Base-by-base conservation (phyloP, 768 basidiomycete species). In the Dacryopinax spathularia region DNA sequence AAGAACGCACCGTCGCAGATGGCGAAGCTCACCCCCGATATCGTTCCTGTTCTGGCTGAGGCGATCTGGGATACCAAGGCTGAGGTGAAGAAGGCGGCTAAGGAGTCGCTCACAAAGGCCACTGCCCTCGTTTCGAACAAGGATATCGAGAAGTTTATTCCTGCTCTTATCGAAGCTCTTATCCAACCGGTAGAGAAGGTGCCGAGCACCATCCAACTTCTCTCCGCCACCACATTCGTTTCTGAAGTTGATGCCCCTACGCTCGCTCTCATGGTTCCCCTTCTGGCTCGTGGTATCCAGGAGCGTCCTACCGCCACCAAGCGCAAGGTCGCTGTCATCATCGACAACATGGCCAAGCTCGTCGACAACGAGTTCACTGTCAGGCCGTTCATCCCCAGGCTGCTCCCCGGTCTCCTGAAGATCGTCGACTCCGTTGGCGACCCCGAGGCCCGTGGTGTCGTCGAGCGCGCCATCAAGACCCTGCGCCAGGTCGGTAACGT, bases 151-250 rank as follows among this genome's bases (percentile, higher is more conserved):
- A 76, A 77, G 70, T 75, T 79, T 80, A 91, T 98, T 82, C 91
- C 91, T 70, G 94, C 94, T 75, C 85, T 99, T 72, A 94, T 97
- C 77, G 92, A 95, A 76, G 88, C 91, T 75, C 81, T 98, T 73
- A 92, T 97, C 79, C 94, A 99, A 82, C 96, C 96, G 71, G 92
- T 96, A 68, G 95, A 99, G 81, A 96, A 99, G 85, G 94, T 97
- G 64, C 89, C 94, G 71, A 87, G 85, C 71, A 96, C 93, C 72
- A 90, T 97, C 71, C 82, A 82, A 67, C 88, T 95, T 78, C 91
- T 96, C 77, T 92, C 94, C 77, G 85, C 94, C 64, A 97, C 94
- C 77, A 97, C 94, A 76, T 97, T 96, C 86, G 94, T 97, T 90
- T 91, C 94, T 61, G 94, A 97, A 82, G 94, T 97, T 77, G 94